Evolutionary conservation across 305 asterid genomes (phyloP).

Genomic region (Solanum chacoense): DNA sequence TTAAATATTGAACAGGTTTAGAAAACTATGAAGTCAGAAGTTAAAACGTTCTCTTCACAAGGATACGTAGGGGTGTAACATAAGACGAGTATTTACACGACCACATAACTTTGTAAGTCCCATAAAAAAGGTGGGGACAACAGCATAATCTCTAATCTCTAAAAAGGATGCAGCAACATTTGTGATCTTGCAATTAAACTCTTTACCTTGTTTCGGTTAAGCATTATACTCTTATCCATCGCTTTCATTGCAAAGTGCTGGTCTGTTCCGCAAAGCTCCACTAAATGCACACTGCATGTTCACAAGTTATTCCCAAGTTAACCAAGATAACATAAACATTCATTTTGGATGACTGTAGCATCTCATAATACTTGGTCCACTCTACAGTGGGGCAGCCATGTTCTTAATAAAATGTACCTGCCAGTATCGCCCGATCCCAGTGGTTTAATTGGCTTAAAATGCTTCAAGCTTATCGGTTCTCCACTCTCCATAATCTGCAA

Average conservation of each 20-base stretch:
- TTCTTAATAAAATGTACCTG: slow-evolving; percentile 30
- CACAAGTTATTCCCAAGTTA: background rate
- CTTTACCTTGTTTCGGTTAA: slow-evolving; percentile 83
- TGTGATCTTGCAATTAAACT: slow-evolving; percentile 1
- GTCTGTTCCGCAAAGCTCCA: slow-evolving; percentile 75
- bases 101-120: background rate
- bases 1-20: background rate
- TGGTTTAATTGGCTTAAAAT: slow-evolving; percentile 89
- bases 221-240: slow-evolving; percentile 89
- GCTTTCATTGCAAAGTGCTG: slow-evolving; percentile 89
- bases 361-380: background rate
- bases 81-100: background rate
- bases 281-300: slow-evolving; percentile 75
- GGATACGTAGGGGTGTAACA: background rate
- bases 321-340: background rate
- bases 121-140: background rate
- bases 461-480: slow-evolving; percentile 75
- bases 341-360: background rate
- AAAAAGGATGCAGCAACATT: background rate
- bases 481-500: slow-evolving; percentile 60
- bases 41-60: background rate
- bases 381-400: background rate
- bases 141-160: background rate
- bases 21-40: background rate
- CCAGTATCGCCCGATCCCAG: slow-evolving; percentile 98